These are phyloP conservation scores for Cotoneaster glaucophyllus DNA, from an alignment of 306 rosid species.

Conservation along the genomic window DNA sequence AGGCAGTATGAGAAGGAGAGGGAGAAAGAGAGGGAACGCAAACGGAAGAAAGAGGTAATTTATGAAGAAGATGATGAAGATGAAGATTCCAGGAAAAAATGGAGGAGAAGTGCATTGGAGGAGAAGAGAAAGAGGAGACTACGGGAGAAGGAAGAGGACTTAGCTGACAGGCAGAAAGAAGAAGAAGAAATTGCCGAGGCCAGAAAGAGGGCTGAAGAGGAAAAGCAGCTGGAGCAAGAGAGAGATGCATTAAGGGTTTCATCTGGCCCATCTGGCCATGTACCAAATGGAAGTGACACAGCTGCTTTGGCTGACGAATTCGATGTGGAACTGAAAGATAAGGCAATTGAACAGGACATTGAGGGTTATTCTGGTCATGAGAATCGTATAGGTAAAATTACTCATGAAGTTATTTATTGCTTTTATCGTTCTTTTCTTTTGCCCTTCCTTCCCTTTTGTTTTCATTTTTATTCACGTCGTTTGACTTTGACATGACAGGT, in stretches of 20 bases:
- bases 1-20: conserved; percentile 87
- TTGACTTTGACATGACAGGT: conserved; percentile 40
- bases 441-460: neutral
- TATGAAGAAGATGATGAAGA: conserved; percentile 96
- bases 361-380: conserved; percentile 41
- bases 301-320: conserved; percentile 34
- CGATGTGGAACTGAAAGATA: conserved; percentile 34
- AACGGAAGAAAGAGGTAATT: conserved; percentile 76
- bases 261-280: conserved; percentile 41
- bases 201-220: conserved; percentile 68
- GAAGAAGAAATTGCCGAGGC: conserved; percentile 91
- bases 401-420: neutral
- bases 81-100: conserved; percentile 87
- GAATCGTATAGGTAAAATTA: conserved; percentile 42
- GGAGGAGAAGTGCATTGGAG: conserved; percentile 81
- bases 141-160: conserved; percentile 89
- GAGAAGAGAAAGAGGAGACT: conserved; percentile 87
- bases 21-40: conserved; percentile 93
- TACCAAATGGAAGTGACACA: conserved; percentile 34
- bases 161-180: conserved; percentile 66
- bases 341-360: conserved; percentile 33
- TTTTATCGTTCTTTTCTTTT: neutral
- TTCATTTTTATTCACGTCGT: conserved; percentile 15
- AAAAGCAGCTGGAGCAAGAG: conserved; percentile 50
- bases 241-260: conserved; percentile 52